A percentile compares a stretch with the other conserved stretches of the same genome.
These are phyloP conservation scores for Metarhizium sp. DNA, from an alignment of 2,329 filamentous ascomycete species.

Conservation along the genomic window DNA sequence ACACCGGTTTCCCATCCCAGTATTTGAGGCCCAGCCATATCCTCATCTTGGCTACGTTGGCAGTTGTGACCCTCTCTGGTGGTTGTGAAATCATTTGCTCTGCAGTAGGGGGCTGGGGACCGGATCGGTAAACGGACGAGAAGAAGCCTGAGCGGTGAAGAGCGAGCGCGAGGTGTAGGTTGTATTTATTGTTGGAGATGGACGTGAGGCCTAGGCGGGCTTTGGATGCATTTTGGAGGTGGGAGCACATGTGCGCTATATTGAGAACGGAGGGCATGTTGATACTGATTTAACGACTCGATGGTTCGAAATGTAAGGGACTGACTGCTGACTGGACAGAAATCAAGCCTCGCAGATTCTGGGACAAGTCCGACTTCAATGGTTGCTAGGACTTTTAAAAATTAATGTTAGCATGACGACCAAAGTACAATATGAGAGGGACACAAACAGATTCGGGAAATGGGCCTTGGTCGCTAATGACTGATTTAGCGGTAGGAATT, in stretches of 20 bases:
- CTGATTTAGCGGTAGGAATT: too few species aligned
- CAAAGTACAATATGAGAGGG: neutral
- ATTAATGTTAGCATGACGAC: neutral
- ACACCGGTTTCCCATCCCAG: constrained; percentile 71
- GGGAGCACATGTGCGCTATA: constrained; percentile 75
- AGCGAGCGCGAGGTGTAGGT: constrained; percentile 64
- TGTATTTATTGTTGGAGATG: constrained; percentile 70
- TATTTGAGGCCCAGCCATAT: constrained; percentile 91
- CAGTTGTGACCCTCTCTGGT: constrained; percentile 51
- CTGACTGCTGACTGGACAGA: neutral
- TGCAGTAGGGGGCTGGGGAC: constrained; percentile 43
- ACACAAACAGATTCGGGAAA: neutral
- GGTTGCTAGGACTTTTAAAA: neutral
- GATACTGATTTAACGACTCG: neutral
- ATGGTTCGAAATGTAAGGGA: neutral
- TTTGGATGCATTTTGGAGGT: constrained; percentile 80
- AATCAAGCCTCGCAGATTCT: too few species aligned
- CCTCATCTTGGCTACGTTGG: constrained; percentile 64
- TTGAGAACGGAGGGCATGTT: constrained; percentile 48
- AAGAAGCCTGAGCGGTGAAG: constrained; percentile 79
- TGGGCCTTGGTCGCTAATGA: neutral
- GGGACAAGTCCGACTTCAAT: neutral
- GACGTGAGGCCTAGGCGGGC: constrained; percentile 81
- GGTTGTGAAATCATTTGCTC: constrained; percentile 34
- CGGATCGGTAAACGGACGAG: constrained; percentile 65